These are phyloP conservation scores for Firmiana major DNA, from an alignment of 345 rosid species.

Conservation along the genomic window DNA sequence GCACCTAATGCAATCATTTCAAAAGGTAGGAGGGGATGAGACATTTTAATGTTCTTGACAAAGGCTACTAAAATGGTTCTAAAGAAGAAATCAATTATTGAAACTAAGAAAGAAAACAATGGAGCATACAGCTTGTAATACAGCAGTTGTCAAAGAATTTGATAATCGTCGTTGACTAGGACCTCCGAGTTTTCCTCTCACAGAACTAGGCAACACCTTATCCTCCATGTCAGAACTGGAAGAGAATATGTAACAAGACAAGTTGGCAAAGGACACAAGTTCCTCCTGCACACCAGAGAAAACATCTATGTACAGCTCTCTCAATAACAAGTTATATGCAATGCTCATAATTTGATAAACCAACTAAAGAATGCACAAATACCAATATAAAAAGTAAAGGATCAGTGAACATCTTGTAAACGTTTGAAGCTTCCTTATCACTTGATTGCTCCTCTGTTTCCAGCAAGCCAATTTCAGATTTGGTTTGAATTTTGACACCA, in stretches of 20 bases:
- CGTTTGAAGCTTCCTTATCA: conserved; percentile 28
- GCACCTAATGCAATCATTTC: neutral
- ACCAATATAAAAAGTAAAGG: conserved; percentile 55
- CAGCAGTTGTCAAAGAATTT: conserved; percentile 53
- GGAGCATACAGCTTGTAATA: conserved; percentile 72
- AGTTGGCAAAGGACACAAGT: conserved; percentile 57
- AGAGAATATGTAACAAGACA: conserved; percentile 66
- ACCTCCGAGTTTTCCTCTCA: conserved; percentile 88
- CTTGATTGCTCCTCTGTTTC: conserved; percentile 32
- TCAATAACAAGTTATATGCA: neutral
- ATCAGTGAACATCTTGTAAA: conserved; percentile 40
- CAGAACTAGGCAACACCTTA: conserved; percentile 58
- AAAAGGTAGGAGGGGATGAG: neutral
- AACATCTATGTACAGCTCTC: conserved; percentile 1
- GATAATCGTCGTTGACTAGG: conserved; percentile 94
- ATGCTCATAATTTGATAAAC: conserved; percentile 5
- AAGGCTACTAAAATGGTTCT: neutral
- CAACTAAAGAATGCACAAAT: conserved; percentile 18
- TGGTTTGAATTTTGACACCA: conserved; percentile 25
- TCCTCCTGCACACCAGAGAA: conserved; percentile 51
- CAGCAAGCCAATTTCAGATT: conserved; percentile 21
- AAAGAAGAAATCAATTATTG: conserved; percentile 13
- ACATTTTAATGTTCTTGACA: neutral
- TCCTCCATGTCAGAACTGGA: conserved; percentile 38
- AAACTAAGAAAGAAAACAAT: conserved; percentile 12